These are phyloP conservation scores for Pyrenula aspistea DNA, from an alignment of 495 filamentous ascomycete genomes.

Conservation along the genomic window DNA sequence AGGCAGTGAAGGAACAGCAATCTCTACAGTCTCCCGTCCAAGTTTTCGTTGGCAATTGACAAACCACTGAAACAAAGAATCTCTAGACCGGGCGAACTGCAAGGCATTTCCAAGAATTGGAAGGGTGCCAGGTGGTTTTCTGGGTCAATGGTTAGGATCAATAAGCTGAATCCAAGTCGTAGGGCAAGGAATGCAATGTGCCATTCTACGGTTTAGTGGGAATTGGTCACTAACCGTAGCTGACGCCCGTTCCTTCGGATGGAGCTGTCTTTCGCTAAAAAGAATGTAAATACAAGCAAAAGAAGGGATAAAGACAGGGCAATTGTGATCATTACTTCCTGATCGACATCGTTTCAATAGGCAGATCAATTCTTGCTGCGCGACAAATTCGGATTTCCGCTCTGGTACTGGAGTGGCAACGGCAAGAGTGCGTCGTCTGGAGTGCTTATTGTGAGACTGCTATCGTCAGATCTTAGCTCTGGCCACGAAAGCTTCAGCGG, in stretches of 20 bases:
- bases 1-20: conserved; percentile 43
- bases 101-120: conserved; percentile 47
- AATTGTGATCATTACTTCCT: background rate
- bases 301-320: background rate
- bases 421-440: too few species aligned
- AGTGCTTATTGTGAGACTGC: too few species aligned
- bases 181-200: too few species aligned
- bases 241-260: background rate
- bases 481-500: too few species aligned
- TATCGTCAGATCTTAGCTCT: too few species aligned
- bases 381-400: too few species aligned
- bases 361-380: too few species aligned
- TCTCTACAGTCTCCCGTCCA: conserved; percentile 42
- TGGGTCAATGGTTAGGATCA: too few species aligned
- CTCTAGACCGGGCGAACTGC: conserved; percentile 40
- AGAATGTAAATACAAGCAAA: background rate
- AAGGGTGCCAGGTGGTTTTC: conserved; percentile 39
- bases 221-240: background rate
- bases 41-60: conserved; percentile 38
- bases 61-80: conserved; percentile 48
- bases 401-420: too few species aligned
- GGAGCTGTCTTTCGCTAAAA: background rate
- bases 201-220: too few species aligned
- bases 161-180: too few species aligned
- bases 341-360: too few species aligned